A percentile compares a stretch with the other conserved stretches of the same genome.
phyloP scores from a whole-genome alignment of 1,139 yeast genomes.

The Taiozyma onychis region DNA sequence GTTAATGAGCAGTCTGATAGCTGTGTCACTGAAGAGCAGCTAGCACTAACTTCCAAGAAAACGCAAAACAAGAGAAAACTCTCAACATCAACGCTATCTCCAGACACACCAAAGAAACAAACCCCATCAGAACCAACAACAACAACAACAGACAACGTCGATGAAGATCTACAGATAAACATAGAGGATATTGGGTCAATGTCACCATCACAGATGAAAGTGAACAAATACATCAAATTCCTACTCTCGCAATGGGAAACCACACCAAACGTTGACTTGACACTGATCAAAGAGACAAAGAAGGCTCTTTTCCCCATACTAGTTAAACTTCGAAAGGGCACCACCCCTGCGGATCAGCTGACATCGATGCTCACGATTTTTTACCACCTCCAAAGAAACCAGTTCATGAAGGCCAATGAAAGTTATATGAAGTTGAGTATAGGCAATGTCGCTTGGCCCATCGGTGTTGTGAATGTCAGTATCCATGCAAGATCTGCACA shows the following conservation, averaged over 20 bases:
- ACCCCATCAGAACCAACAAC: not conserved
- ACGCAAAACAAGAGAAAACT: not conserved
- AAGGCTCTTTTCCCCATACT: constrained; percentile 55
- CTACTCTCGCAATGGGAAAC: constrained; percentile 42
- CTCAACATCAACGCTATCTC: not conserved
- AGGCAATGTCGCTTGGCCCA: constrained; percentile 92
- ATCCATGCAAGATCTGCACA: constrained; percentile 49
- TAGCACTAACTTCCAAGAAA: not conserved
- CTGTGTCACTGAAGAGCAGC: not conserved
- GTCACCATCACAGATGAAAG: constrained; percentile 24
- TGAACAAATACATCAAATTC: constrained; percentile 45
- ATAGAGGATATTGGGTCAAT: constrained; percentile 10
- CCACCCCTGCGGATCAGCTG: constrained; percentile 40
- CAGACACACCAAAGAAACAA: not conserved
- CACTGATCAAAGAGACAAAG: constrained; percentile 46
- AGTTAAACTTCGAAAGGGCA: constrained; percentile 47
- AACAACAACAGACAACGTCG: constrained; percentile 9
- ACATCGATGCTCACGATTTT: constrained; percentile 57
- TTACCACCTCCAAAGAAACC: constrained; percentile 49
- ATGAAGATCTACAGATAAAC: constrained; percentile 19
- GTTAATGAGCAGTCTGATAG: not conserved
- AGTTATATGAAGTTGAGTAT: constrained; percentile 72
- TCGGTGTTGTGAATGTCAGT: constrained; percentile 76
- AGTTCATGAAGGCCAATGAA: constrained; percentile 56
- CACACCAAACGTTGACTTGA: constrained; percentile 13